Conservation (phyloP, 805 yeast genomes). For the Wickerhamomyces alni region DNA sequence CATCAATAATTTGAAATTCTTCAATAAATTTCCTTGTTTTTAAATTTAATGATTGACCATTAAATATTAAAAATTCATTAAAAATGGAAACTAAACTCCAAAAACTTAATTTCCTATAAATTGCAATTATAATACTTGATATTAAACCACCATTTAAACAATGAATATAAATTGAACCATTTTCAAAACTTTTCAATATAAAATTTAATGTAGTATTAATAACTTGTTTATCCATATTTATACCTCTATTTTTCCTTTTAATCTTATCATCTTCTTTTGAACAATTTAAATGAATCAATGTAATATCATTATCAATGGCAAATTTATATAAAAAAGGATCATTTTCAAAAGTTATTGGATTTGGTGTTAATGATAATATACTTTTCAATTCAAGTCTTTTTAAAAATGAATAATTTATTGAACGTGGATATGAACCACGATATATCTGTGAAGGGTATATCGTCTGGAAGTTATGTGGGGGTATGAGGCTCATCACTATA, state of each 20-base stretch:
- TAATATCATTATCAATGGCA: slow-evolving; percentile 48
- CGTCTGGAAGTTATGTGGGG: slow-evolving; percentile 75
- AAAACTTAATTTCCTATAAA: slow-evolving; percentile 71
- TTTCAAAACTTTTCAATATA: slow-evolving; percentile 49
- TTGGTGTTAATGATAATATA: slow-evolving; percentile 75
- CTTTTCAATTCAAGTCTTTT: slow-evolving; percentile 60
- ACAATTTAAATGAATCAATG: slow-evolving; percentile 61
- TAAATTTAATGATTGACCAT: slow-evolving; percentile 69
- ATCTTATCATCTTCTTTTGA: slow-evolving; percentile 40
- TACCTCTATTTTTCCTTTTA: slow-evolving; percentile 77
- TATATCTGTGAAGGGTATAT: slow-evolving; percentile 59
- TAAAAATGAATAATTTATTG: slow-evolving; percentile 63
- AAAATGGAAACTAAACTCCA: slow-evolving; percentile 90
- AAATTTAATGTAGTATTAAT: slow-evolving; percentile 56
- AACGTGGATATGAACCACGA: slow-evolving; percentile 85
- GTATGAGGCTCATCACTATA: slow-evolving; percentile 32
- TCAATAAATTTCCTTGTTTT: slow-evolving; percentile 84
- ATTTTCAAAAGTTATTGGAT: slow-evolving; percentile 50
- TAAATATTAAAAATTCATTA: slow-evolving; percentile 69
- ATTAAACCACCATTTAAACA: slow-evolving; percentile 89
- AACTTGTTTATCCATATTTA: slow-evolving; percentile 66
- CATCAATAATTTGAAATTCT: slow-evolving; percentile 57
- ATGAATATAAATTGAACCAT: slow-evolving; percentile 74
- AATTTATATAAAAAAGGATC: slow-evolving; percentile 49
- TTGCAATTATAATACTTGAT: slow-evolving; percentile 79